A percentile compares a stretch with the other conserved stretches of the same genome.
phyloP scores from a whole-genome alignment of 371 early-diverging fungal genomes.

The Apophysomyces elegans region DNA sequence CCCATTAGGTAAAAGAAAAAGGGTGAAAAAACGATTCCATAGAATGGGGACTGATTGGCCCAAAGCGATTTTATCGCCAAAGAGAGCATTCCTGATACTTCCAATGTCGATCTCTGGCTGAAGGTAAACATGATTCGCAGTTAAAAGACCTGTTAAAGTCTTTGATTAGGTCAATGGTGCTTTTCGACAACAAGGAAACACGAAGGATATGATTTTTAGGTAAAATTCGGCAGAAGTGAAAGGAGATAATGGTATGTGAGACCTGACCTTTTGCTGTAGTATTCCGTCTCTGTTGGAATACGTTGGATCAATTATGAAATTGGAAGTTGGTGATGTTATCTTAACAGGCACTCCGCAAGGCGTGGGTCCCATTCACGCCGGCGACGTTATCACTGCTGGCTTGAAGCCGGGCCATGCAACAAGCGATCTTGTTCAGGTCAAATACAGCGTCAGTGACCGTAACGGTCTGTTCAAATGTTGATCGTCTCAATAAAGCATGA shows the following conservation, averaged over 20 bases:
- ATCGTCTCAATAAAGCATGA: neutral
- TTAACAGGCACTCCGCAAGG: constrained; percentile 89
- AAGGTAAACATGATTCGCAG: constrained; percentile 50
- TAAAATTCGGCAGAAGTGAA: constrained; percentile 21
- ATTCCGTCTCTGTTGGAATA: constrained; percentile 73
- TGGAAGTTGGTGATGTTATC: constrained; percentile 82
- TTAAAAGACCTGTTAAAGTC: neutral
- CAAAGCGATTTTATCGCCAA: constrained; percentile 81
- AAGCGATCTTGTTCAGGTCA: constrained; percentile 33
- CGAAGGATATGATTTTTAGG: constrained; percentile 92
- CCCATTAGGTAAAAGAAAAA: constrained; percentile 69
- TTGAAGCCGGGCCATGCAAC: constrained; percentile 50
- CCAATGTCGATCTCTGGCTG: constrained; percentile 79
- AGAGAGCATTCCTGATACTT: constrained; percentile 67
- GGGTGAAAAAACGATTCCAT: neutral
- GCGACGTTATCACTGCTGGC: constrained; percentile 79
- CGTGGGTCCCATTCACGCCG: constrained; percentile 82
- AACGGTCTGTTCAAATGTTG: constrained; percentile 38
- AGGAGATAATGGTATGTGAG: neutral
- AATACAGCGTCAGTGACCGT: constrained; percentile 44
- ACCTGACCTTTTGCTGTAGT: neutral
- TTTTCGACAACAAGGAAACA: constrained; percentile 81
- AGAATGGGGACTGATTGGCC: neutral
- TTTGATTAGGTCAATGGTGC: constrained; percentile 66
- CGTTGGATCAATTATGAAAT: constrained; percentile 83